phyloP scores from a whole-genome alignment of 2,329 filamentous ascomycete species.

The Triangularia setosa region DNA sequence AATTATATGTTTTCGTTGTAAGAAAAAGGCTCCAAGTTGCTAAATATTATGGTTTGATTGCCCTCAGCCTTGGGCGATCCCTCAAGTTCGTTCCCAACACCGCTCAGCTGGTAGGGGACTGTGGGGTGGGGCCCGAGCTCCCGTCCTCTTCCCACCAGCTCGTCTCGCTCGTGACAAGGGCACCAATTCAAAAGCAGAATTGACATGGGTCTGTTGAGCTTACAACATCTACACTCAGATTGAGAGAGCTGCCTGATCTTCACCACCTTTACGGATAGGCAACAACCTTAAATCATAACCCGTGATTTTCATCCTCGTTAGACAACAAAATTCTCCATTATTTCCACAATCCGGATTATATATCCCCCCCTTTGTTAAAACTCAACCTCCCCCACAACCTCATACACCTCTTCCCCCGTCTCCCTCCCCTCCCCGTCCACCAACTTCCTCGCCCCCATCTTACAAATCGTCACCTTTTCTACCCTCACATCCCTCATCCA shows the following conservation, averaged over 20 bases:
- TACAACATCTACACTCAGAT: neutral
- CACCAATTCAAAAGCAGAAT: neutral
- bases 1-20: neutral
- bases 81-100: neutral
- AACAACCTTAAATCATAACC: neutral
- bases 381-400: constrained; percentile 48
- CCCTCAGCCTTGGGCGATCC: constrained; percentile 13
- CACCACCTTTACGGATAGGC: neutral
- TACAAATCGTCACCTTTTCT: constrained; percentile 73
- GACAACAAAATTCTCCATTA: neutral
- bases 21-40: constrained; percentile 8
- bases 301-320: neutral
- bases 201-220: neutral
- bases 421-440: constrained; percentile 46
- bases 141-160: neutral
- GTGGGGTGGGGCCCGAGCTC: constrained; percentile 19
- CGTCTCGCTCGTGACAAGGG: neutral
- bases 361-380: constrained; percentile 34
- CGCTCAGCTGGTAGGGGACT: neutral
- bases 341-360: neutral
- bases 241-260: neutral
- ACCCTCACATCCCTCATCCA: constrained; percentile 69
- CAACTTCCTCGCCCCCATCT: constrained; percentile 76
- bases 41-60: neutral
- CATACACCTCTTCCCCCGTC: constrained; percentile 45